Base-by-base conservation (phyloP, 2,329 filamentous ascomycete species). In the Mariannaea elegans region DNA sequence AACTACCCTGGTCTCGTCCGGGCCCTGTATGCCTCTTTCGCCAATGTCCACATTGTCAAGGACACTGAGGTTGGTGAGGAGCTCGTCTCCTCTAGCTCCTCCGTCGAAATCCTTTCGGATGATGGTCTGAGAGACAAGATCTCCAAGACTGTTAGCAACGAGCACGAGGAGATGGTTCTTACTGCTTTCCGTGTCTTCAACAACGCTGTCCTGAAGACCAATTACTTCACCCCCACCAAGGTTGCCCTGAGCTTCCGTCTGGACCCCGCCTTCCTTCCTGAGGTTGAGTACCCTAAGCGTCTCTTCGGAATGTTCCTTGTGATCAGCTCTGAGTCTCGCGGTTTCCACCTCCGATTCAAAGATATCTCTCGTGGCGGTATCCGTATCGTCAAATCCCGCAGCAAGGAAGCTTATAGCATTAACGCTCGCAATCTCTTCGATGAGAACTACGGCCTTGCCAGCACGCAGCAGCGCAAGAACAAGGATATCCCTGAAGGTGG, bases 381-480 rank as follows among this genome's bases (percentile, higher is more conserved):
- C 71, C 93, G 95, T 66, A 99, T 99, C 65, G 95, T 99, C 78
- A 98, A 98, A 84, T 98, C 94, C 58, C 88, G 95, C 70, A 97
- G 94, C 79, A 92, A 93, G 77, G 95, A 99, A 77, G 92, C 94
- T 2, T 99, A 97, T 75, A 87, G 90, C 62, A 98, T 98, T 83
- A 99, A 99, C 75, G 94, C 94, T 34, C 90, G 95, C 60, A 97
- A 93, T 58, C 85, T 99, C 64, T 99, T 99, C 71, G 95, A 99
- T 70, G 95, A 99, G 81, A 99, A 99, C 80, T 99, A 99, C 80
- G 96, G 95, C 65, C 86, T 99, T 62, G 94, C 95, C 66, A 98
- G 96, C 79, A 99, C 95, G 0, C 95, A 99, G 79, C 95, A 99
- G 81, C 92, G 95, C 74, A 99, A 99, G 87, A 99, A 99, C 85